A percentile compares a stretch with the other conserved stretches of the same genome.
These are phyloP conservation scores for Pyrrhoderma lamaoense DNA, from an alignment of 1,284 basidiomycete species.

Conservation along the genomic window DNA sequence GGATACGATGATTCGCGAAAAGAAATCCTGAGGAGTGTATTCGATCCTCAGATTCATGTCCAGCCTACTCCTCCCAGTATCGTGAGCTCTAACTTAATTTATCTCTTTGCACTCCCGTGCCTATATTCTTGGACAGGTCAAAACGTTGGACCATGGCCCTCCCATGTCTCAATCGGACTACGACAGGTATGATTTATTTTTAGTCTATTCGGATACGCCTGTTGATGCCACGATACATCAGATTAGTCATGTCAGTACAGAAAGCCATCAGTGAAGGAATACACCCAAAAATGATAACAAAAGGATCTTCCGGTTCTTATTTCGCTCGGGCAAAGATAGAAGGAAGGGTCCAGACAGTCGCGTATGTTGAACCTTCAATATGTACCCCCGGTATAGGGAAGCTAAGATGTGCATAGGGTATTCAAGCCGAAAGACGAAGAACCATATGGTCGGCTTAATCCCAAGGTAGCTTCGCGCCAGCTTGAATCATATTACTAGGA, in stretches of 20 bases:
- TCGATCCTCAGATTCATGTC: conserved; percentile 49
- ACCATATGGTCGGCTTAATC: conserved; percentile 77
- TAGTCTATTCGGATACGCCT: neutral
- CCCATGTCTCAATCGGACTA: conserved; percentile 70
- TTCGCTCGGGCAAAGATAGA: conserved; percentile 74
- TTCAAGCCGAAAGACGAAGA: conserved; percentile 92
- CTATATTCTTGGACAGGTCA: conserved; percentile 35
- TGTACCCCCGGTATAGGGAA: neutral
- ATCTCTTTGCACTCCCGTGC: neutral
- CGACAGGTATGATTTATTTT: conserved; percentile 44
- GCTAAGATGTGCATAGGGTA: conserved; percentile 39
- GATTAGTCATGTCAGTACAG: conserved; percentile 58
- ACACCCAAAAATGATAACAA: conserved; percentile 83
- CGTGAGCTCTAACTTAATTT: conserved; percentile 29
- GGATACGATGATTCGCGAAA: conserved; percentile 49
- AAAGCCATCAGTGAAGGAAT: conserved; percentile 66
- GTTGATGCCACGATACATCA: conserved; percentile 24
- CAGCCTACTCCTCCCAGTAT: conserved; percentile 26
- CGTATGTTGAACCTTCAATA: conserved; percentile 40
- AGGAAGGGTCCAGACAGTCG: conserved; percentile 66
- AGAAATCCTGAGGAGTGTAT: conserved; percentile 73
- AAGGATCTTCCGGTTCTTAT: conserved; percentile 83
- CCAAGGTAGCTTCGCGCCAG: conserved; percentile 46
- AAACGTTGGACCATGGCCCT: conserved; percentile 70
- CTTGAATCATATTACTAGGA: neutral